Evolutionary conservation across 202 grass and related monocot genomes (phyloP), one percentile per base, ranked within the genome.

Genomic region (Bolboschoenoplectus hybrid): DNA sequence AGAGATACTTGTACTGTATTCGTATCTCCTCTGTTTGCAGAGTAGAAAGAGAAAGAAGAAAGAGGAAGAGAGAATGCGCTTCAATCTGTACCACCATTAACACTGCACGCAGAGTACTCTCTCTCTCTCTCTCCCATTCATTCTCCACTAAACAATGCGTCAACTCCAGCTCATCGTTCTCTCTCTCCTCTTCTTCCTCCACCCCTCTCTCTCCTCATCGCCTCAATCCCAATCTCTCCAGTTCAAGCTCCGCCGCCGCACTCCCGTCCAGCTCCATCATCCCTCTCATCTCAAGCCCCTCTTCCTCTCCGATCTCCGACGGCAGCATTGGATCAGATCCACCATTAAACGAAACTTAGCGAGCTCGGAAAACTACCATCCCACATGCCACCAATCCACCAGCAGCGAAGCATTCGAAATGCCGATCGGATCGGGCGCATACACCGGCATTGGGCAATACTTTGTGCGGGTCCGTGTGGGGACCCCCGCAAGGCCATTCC

Each of bases 401-500:
- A 47, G 68, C 0, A 47, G 81, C 1, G 53, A 77, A 47, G 86
- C 19, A 86, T 92, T 94, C 49, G 88, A 94, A 86, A 85, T 94
- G 77, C 92, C 92, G 0, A 92, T 94, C 69, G 88, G 86, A 35
- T 92, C 86, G 63, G 90, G 84, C 1, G 81, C 88, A 17, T 72
- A 87, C 57, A 64, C 87, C 5, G 46, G 86, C 63, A 87, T 87
- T 0, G 90, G 88, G 81, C 84, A 92, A 69, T 94, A 94, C 82
- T 64, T 94, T 1, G 92, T 94, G 63, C 65, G 78, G 2, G 92
- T 92, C 44, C 92, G 85, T 2, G 55, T 94, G 19, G 92, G 92
- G n/a, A 94, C 92, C 41, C 92, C 92, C 7, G 88, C 92, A 1
- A 83, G 70, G n/a, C 86, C 92, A 1, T 94, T 68, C 70, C 86